phyloP scores from a whole-genome alignment of 306 rosid species.

The Lotus japonicus region DNA sequence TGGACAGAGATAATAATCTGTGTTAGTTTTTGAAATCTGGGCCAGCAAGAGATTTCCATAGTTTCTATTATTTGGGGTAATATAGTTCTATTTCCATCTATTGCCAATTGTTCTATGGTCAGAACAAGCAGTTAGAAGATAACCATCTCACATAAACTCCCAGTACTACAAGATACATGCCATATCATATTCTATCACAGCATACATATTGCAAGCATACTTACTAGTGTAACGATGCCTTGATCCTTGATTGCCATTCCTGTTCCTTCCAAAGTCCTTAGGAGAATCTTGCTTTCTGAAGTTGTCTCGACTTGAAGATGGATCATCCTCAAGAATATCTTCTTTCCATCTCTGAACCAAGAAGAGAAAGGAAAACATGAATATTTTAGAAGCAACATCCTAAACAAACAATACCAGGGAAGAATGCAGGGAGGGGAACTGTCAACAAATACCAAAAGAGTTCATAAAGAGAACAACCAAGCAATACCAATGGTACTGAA shows the following conservation, averaged over 20 bases:
- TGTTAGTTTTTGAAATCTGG: no score
- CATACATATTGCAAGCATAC: constrained; percentile 5
- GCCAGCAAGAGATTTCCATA: no score
- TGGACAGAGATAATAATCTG: no score
- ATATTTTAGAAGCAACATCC: constrained; percentile 2
- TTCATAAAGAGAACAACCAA: background rate
- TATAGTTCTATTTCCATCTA: no score
- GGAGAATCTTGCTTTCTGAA: constrained; percentile 18
- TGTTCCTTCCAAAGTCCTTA: constrained; percentile 5
- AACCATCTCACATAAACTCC: background rate
- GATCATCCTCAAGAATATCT: constrained; percentile 10
- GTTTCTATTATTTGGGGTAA: no score
- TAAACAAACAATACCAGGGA: constrained; percentile 4
- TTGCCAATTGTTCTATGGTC: no score
- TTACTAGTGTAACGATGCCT: background rate
- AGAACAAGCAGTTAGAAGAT: background rate
- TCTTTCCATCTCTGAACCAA: constrained; percentile 24
- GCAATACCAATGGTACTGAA: background rate
- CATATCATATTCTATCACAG: background rate
- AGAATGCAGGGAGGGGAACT: background rate
- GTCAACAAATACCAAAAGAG: background rate
- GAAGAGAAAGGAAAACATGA: constrained; percentile 5
- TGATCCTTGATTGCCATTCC: constrained; percentile 19
- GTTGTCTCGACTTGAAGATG: constrained; percentile 22
- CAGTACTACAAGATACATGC: background rate